A percentile compares a stretch with the other conserved stretches of the same genome.
phyloP scores from a whole-genome alignment of 192 early-diverging fungal species.

The Chytriomyces sp. region DNA sequence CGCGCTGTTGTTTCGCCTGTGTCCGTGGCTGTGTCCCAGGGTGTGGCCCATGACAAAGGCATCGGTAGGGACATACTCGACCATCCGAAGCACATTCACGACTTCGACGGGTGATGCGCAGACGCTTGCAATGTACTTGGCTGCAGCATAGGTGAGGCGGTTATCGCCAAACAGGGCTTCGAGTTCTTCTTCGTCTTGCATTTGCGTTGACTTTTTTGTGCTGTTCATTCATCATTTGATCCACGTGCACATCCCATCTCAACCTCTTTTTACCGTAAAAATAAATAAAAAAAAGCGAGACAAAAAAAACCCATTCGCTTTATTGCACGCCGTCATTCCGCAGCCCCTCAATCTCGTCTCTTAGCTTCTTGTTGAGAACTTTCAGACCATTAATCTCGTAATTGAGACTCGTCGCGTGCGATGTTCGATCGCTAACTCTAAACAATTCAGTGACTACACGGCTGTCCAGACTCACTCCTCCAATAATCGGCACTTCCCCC shows the following conservation, averaged over 20 bases:
- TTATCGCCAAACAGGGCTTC: no score
- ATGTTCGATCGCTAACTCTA: constrained; percentile 36
- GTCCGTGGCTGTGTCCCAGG: background rate
- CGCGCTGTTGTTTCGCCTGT: background rate
- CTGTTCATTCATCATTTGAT: no score
- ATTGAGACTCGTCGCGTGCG: constrained; percentile 60
- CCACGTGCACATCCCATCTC: no score
- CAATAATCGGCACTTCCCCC: background rate
- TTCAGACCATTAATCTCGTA: constrained; percentile 70
- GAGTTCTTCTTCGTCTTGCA: no score
- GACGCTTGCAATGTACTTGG: background rate
- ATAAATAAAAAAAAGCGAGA: no score
- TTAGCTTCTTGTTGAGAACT: constrained; percentile 60
- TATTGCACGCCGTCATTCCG: no score
- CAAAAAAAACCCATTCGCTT: no score
- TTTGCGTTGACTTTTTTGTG: no score
- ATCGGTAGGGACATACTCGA: constrained; percentile 4
- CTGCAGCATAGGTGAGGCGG: background rate
- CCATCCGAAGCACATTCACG: constrained; percentile 7
- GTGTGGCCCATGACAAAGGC: background rate
- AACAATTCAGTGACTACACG: background rate
- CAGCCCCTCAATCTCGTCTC: constrained; percentile 40
- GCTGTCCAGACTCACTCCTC: background rate
- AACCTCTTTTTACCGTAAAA: no score
- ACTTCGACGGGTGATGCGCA: constrained; percentile 6